A percentile compares a stretch with the other conserved stretches of the same genome.
phyloP scores from a whole-genome alignment of 2,329 filamentous ascomycete genomes.

The Rasamsonia emersonii region DNA sequence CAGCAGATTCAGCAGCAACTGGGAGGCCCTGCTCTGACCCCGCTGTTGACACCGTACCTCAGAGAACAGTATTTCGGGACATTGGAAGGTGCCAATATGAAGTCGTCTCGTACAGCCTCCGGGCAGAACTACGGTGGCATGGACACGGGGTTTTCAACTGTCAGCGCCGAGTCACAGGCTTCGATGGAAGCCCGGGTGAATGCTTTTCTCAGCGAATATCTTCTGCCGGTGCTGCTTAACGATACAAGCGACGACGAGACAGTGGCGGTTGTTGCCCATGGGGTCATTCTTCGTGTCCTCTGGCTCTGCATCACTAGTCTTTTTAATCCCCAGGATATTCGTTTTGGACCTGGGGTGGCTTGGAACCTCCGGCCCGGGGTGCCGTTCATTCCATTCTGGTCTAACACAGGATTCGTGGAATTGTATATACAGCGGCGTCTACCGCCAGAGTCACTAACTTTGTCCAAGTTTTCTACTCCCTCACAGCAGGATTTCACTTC shows the following conservation, averaged over 20 bases:
- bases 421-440: slow-evolving; percentile 24
- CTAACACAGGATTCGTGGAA: slow-evolving; percentile 57
- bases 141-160: too few species aligned
- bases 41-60: slow-evolving; percentile 16
- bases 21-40: slow-evolving; percentile 2
- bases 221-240: slow-evolving; percentile 49
- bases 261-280: slow-evolving; percentile 70
- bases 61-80: slow-evolving; percentile 35
- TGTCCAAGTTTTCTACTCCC: slow-evolving; percentile 1
- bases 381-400: slow-evolving; percentile 48
- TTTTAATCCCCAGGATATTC: slow-evolving; percentile 41
- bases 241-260: slow-evolving; percentile 24
- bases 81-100: slow-evolving; percentile 26
- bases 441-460: neutral
- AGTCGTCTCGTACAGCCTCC: slow-evolving; percentile 11
- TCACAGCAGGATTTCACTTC: slow-evolving; percentile 1
- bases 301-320: slow-evolving; percentile 54
- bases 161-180: slow-evolving; percentile 61
- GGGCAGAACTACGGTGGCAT: slow-evolving; percentile 9
- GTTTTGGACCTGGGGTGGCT: slow-evolving; percentile 30
- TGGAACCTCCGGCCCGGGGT: slow-evolving; percentile 35
- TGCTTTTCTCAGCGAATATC: slow-evolving; percentile 55
- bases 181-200: slow-evolving; percentile 58
- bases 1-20: slow-evolving; percentile 9
- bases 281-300: slow-evolving; percentile 65